A percentile compares a stretch with the other conserved stretches of the same genome.
Conservation (phyloP, 768 basidiomycete genomes). For the Macrolepiota dolichaula region DNA sequence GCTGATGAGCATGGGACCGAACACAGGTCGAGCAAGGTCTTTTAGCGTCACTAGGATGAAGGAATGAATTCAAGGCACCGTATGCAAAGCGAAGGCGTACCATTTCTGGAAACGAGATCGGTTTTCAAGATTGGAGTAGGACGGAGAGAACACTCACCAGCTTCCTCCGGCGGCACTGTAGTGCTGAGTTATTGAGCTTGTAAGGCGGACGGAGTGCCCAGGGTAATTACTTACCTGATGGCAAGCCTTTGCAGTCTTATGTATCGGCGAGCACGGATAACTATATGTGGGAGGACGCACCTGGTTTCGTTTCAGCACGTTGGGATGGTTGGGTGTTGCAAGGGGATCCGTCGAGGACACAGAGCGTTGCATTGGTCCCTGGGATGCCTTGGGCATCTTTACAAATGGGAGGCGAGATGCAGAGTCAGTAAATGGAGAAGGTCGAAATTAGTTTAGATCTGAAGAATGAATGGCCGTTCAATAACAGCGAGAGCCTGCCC, state of each 20-base stretch:
- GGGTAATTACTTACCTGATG: constrained; percentile 40
- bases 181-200: constrained; percentile 17
- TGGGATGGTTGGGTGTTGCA: constrained; percentile 32
- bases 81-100: constrained; percentile 26
- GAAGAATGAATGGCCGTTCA: neutral
- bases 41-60: constrained; percentile 58
- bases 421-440: neutral
- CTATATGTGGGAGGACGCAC: constrained; percentile 23
- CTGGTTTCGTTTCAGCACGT: constrained; percentile 52
- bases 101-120: constrained; percentile 49
- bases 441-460: neutral
- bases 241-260: constrained; percentile 38
- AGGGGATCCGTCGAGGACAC: constrained; percentile 23
- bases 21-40: constrained; percentile 76
- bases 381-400: constrained; percentile 11
- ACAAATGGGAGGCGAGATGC: neutral
- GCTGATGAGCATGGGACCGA: constrained; percentile 69
- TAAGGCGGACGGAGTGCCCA: neutral
- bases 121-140: constrained; percentile 1
- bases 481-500: neutral
- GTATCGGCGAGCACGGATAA: neutral
- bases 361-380: constrained; percentile 19
- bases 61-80: constrained; percentile 1
- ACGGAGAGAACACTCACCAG: constrained; percentile 45
- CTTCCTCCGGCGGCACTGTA: constrained; percentile 71